Percentiles rank a stretch among this genome's conserved stretches.
These are phyloP conservation scores for Crataegus laevigata DNA, from an alignment of 306 rosid species.

Conservation along the genomic window DNA sequence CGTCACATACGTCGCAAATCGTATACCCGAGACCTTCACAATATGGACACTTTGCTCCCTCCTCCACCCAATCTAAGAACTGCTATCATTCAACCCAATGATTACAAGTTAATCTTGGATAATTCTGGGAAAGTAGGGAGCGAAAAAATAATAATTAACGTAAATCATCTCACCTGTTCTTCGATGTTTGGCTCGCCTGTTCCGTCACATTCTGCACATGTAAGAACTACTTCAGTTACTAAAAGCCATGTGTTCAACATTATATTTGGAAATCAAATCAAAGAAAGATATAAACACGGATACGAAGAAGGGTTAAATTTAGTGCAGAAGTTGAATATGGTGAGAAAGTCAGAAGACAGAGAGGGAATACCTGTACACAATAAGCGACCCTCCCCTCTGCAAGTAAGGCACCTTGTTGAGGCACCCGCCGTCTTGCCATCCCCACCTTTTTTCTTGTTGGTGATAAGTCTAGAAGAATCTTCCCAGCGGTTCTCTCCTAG, in stretches of 20 bases:
- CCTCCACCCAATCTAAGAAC: conserved; percentile 90
- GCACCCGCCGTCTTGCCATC: conserved; percentile 28
- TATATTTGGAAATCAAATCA: background rate
- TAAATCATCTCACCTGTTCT: conserved; percentile 57
- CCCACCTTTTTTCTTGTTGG: conserved; percentile 24
- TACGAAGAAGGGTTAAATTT: background rate
- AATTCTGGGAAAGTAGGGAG: background rate
- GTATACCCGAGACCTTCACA: conserved; percentile 76
- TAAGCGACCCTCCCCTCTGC: conserved; percentile 84
- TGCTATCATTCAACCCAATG: conserved; percentile 29
- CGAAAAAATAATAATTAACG: background rate
- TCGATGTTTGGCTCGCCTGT: conserved; percentile 83
- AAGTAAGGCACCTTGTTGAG: conserved; percentile 54
- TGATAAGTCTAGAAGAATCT: conserved; percentile 69
- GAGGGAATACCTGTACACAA: conserved; percentile 62
- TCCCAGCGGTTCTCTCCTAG: conserved; percentile 96
- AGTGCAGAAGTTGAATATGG: background rate
- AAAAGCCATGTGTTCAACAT: background rate
- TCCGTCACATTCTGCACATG: conserved; percentile 80
- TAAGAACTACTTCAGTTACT: conserved; percentile 2
- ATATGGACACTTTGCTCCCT: conserved; percentile 70
- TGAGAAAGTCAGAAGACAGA: background rate
- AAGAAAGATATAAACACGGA: background rate
- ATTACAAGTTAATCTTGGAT: conserved; percentile 11
- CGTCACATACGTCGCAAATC: conserved; percentile 62